Conservation (phyloP, 257 asterid genomes). For the Forsythia viridissima region DNA sequence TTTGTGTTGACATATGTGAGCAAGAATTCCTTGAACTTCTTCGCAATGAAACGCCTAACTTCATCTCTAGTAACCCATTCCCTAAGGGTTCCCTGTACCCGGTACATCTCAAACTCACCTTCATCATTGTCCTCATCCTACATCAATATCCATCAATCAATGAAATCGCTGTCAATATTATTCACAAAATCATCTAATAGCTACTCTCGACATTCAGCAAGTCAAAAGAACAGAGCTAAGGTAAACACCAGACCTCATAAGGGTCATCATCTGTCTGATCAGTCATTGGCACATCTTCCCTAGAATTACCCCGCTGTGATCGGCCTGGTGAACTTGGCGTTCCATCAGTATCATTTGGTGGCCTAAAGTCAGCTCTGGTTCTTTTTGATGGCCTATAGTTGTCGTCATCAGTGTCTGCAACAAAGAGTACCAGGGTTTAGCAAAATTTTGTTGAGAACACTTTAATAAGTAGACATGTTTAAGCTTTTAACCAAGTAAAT, state of each 20-base stretch:
- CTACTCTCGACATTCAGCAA: neutral
- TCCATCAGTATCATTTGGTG: slow-evolving; percentile 80
- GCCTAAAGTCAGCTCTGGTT: slow-evolving; percentile 65
- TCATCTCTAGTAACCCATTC: slow-evolving; percentile 99
- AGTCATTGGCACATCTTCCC: slow-evolving; percentile 88
- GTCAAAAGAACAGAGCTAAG: slow-evolving; percentile 6
- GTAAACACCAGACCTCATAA: slow-evolving; percentile 52
- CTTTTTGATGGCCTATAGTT: slow-evolving; percentile 81
- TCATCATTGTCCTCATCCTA: slow-evolving; percentile 92
- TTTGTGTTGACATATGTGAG: slow-evolving; percentile 79
- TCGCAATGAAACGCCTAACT: slow-evolving; percentile 90
- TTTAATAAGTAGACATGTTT: neutral
- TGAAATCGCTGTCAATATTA: neutral
- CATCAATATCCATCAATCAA: slow-evolving; percentile 13
- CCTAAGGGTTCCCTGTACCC: slow-evolving; percentile 93
- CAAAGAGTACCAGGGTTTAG: neutral
- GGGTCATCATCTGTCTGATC: slow-evolving; percentile 87
- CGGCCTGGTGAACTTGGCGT: slow-evolving; percentile 84
- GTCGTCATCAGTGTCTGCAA: slow-evolving; percentile 90
- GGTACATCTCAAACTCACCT: slow-evolving; percentile 84
- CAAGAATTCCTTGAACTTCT: slow-evolving; percentile 87
- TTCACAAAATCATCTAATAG: neutral
- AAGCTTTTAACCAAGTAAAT: too few relatives aligned
- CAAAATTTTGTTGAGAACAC: neutral
- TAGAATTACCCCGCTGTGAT: slow-evolving; percentile 57